Percentiles rank a stretch among this genome's conserved stretches.
Conservation (phyloP, 305 asterid species). For the Fraxinus xanthoxyloides region DNA sequence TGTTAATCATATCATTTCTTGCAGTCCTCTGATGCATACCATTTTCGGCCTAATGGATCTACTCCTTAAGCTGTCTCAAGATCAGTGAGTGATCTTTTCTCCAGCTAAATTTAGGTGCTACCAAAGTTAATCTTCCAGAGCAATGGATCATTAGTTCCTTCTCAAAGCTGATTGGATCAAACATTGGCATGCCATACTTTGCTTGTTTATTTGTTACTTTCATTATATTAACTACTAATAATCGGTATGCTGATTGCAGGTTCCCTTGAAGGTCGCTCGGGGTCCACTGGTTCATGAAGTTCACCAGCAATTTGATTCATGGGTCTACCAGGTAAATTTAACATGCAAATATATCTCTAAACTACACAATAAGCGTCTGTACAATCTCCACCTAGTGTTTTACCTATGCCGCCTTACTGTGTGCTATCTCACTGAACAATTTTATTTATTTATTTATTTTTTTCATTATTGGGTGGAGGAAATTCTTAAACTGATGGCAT, state of each 20-base stretch:
- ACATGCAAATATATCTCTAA: background rate
- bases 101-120: background rate
- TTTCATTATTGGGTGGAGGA: background rate
- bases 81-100: constrained; percentile 45
- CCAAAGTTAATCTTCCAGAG: background rate
- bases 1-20: constrained; percentile 16
- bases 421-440: background rate
- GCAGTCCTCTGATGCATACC: constrained; percentile 80
- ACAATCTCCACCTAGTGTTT: background rate
- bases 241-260: constrained; percentile 34
- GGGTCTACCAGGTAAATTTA: constrained; percentile 56
- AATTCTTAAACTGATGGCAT: background rate
- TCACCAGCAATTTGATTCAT: constrained; percentile 72
- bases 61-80: constrained; percentile 53
- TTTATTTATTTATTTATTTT: background rate
- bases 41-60: constrained; percentile 70
- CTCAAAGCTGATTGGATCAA: background rate
- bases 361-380: background rate
- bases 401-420: background rate
- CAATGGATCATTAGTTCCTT: background rate
- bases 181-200: background rate
- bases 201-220: background rate
- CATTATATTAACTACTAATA: background rate
- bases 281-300: constrained; percentile 80
- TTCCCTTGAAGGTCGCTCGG: constrained; percentile 52